A percentile compares a stretch with the other conserved stretches of the same genome.
phyloP scores from a whole-genome alignment of 192 early-diverging fungal genomes.

The Mortierella antarctica region DNA sequence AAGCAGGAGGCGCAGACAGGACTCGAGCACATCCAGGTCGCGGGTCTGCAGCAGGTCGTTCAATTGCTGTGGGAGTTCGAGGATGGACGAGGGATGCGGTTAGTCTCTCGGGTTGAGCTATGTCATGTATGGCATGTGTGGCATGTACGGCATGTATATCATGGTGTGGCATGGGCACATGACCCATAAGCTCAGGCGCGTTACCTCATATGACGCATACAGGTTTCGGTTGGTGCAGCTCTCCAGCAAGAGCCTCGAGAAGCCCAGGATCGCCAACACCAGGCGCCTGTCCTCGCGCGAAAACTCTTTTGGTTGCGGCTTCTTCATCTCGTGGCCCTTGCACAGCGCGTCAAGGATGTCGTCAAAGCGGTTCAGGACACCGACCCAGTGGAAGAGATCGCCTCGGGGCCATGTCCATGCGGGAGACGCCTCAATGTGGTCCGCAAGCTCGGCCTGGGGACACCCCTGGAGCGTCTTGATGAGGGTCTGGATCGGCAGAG shows the following conservation, averaged over 20 bases:
- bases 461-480: constrained; percentile 63
- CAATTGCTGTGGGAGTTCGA: constrained; percentile 70
- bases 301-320: constrained; percentile 72
- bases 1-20: constrained; percentile 82
- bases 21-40: constrained; percentile 85
- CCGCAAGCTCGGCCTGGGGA: constrained; percentile 67
- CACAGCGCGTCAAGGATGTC: constrained; percentile 75
- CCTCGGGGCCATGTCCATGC: constrained; percentile 88
- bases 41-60: constrained; percentile 80
- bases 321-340: constrained; percentile 71
- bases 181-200: no score
- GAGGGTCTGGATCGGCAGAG: constrained; percentile 62
- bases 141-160: neutral
- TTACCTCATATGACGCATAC: constrained; percentile 92
- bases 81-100: constrained; percentile 6
- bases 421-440: constrained; percentile 56
- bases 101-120: neutral
- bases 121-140: neutral
- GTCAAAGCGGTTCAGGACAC: constrained; percentile 94
- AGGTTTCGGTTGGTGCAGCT: constrained; percentile 95
- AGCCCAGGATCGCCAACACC: constrained; percentile 74
- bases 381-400: constrained; percentile 96
- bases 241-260: constrained; percentile 88
- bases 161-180: neutral
- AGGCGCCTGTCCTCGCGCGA: constrained; percentile 62